Evolutionary conservation across 495 filamentous ascomycete species (phyloP), one percentile per base, ranked within the genome.

Genomic region (Penicillium longicatenatum): DNA sequence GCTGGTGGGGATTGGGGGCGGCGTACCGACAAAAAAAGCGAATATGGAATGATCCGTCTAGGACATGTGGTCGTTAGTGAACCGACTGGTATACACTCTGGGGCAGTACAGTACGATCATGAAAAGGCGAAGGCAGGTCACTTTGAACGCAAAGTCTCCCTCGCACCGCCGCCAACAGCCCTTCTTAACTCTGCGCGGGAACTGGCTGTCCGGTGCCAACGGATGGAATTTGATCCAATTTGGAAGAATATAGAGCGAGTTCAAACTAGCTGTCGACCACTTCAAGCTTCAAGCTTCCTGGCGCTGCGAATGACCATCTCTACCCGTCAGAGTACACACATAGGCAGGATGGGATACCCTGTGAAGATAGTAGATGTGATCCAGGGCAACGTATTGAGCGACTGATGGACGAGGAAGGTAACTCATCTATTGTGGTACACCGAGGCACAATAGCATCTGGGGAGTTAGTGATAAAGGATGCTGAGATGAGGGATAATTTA

Each of bases 381-480:
- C 26, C 51, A 11, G 30, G 30, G 4, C 45, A 59, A 43, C 52
- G 58, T 4, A 60, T 58, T 44, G 16, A 50, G 37, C 57, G 52
- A 62, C 35, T 35, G 29, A 44, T 47, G 19, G 46, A 64, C 7
- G 35, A 62, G 11, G 57, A 62, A 11, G 50, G 55, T 6, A 50
- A 59, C 4, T 51, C 37, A 0, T 39, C 17, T n/a, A 59, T 68
- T 29, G 37, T 54, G 16, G 61, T 78, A 26, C 73, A 77, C 49
- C 58, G 65, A 20, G 74, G 75, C 9, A 57, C 54, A 12, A 71
- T 77, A 56, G 75, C 73, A 6, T 76, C 73, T 8, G 74, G 62
- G 1, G 64, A 74, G 16, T 45, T 54, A 17, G 60, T 75, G 0
- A 68, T 77, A 11, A 68, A 67, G 33, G 52, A 72, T 56, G 70